phyloP scores from a whole-genome alignment of 2,329 filamentous ascomycete species.

The Bipolaris cookei region DNA sequence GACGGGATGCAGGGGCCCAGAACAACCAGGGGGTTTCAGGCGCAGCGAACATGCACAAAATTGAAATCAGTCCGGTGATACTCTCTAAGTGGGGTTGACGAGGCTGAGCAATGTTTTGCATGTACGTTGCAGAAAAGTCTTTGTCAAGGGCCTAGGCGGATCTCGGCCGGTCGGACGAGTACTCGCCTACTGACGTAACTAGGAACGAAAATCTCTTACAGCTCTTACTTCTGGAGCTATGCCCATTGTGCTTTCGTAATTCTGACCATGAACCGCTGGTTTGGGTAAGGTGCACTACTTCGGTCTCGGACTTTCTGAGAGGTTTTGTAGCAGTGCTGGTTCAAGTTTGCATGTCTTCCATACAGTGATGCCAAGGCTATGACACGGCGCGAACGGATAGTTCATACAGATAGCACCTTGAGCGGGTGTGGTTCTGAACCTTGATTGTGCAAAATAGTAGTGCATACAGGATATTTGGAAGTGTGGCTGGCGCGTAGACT shows the following conservation, averaged over 20 bases:
- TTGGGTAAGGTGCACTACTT: background rate
- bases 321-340: background rate
- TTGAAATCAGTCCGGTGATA: background rate
- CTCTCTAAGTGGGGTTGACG: background rate
- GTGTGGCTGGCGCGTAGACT: background rate
- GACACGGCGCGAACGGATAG: background rate
- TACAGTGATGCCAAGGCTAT: background rate
- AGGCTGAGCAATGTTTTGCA: too few species aligned
- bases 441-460: background rate
- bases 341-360: background rate
- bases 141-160: background rate
- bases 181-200: background rate
- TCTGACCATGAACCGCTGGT: background rate
- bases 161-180: slow-evolving; percentile 6
- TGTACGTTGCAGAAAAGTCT: background rate
- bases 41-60: background rate
- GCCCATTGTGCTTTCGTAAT: background rate
- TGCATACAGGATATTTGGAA: background rate
- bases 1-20: background rate
- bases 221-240: slow-evolving; percentile 2
- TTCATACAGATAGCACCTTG: background rate
- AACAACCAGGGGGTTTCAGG: too few species aligned
- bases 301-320: background rate
- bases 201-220: background rate
- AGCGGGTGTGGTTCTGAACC: background rate